These are phyloP conservation scores for Kentomonas sorsogonicus DNA, from an alignment of 208 protist species.

Conservation along the genomic window DNA sequence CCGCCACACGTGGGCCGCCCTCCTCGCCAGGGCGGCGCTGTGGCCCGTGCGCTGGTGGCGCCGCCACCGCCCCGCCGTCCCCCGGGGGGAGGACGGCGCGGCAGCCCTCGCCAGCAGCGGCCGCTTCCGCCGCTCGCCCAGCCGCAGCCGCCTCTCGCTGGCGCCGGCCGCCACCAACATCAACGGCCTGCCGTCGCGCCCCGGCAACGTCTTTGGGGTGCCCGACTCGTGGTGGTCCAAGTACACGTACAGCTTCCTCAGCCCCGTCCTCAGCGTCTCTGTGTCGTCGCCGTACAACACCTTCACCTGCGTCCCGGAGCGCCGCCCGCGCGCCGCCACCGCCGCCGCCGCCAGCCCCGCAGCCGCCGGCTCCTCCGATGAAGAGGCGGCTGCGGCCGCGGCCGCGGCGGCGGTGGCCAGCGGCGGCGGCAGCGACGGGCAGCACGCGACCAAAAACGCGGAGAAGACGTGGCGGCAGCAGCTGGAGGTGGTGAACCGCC, in stretches of 20 bases:
- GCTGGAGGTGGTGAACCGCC: constrained; percentile 27
- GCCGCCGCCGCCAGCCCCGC: no score
- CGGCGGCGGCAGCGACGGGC: constrained; percentile 21
- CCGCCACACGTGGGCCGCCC: neutral
- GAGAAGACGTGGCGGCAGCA: constrained; percentile 26
- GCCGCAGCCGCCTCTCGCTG: constrained; percentile 28
- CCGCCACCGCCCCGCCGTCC: constrained; percentile 4
- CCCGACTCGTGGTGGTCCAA: constrained; percentile 21
- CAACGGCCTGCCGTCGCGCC: no score
- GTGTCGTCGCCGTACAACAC: constrained; percentile 36
- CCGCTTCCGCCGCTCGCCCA: neutral
- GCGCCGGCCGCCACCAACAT: constrained; percentile 50
- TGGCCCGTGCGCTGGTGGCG: constrained; percentile 2
- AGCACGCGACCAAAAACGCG: constrained; percentile 29
- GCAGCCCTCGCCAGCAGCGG: neutral
- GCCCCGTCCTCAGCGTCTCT: constrained; percentile 50
- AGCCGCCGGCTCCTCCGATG: no score
- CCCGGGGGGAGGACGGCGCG: neutral
- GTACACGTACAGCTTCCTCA: constrained; percentile 67
- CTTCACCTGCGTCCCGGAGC: no score
- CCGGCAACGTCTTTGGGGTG: no score
- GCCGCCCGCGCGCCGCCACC: no score
- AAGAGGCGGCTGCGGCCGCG: no score
- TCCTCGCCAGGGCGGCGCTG: constrained; percentile 6
- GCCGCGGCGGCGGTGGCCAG: no score